Base-by-base conservation (phyloP, 202 grass and related monocot species). In the Zoysia matrella region DNA sequence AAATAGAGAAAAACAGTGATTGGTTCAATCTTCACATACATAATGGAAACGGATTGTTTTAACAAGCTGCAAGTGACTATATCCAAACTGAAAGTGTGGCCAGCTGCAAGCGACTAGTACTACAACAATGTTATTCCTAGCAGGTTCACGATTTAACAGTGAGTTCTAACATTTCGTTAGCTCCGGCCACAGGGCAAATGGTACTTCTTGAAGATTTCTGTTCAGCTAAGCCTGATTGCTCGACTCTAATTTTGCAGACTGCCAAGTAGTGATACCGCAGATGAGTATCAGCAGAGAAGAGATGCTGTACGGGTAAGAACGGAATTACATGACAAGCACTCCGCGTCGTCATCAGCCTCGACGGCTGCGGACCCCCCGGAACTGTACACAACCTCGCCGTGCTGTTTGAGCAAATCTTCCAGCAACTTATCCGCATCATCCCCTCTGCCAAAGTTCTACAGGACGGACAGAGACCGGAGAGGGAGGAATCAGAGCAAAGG, bases 311-410 rank as follows among this genome's bases (percentile, higher is more conserved):
- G 44, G 8, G 9, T 71, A 62, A n/a, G 71, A 12, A 65, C 56
- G 36, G 74, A 9, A 72, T 46, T 99, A 99, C 96, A 87, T 13
- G 96, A 96, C 78, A 96, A 79, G 81, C 89, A 90, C 51, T 96
- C 93, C 9, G 91, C 81, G 56, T 99, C 93, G 11, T 94, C 96
- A 52, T 99, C 96, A 58, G 85, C 85, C 75, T 89, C 88, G 8
- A 6, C 76, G 2, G 85, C 66, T 58, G 51, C 44, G 36, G 88
- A 77, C 36, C 79, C 84, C 36, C 80, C 84, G 4, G 86, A 73
- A 62, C 83, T 91, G 78, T 92, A 99, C 47, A 98, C 92, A 64
- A 94, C 91, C 87, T 96, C 90, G 52, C 96, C 96, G 58, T 99
- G 89, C 82, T 99, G 90, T 49, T 90, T 80, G 45, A 99, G 86